phyloP scores from a whole-genome alignment of 164 flowering plant genomes.

The Vitis amurensis region DNA sequence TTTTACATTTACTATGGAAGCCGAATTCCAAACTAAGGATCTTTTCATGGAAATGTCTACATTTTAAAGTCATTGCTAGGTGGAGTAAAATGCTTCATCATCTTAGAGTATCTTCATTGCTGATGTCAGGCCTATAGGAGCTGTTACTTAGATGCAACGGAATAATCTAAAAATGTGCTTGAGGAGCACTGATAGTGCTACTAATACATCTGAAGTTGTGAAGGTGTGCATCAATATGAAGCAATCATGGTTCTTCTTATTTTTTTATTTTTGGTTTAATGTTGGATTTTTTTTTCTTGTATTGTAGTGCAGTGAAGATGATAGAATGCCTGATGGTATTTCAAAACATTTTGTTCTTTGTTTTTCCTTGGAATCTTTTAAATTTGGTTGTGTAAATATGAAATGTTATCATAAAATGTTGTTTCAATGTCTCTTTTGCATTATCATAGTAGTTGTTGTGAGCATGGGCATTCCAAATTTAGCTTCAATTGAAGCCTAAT shows the following conservation, averaged over 20 bases:
- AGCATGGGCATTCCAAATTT: too few species aligned
- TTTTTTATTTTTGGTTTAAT: background rate
- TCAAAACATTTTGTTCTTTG: too few species aligned
- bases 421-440: too few species aligned
- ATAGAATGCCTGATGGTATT: too few species aligned
- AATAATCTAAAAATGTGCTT: constrained; percentile 84
- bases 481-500: too few species aligned
- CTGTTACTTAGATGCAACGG: constrained; percentile 79
- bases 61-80: background rate
- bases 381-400: too few species aligned
- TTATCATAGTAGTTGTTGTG: too few species aligned
- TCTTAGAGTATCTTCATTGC: background rate
- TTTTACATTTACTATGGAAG: too few species aligned
- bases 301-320: too few species aligned
- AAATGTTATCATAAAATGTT: too few species aligned
- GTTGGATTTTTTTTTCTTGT: background rate
- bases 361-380: too few species aligned
- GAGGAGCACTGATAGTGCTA: constrained; percentile 64
- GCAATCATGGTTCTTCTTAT: background rate
- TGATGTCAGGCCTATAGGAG: constrained; percentile 92
- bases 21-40: background rate
- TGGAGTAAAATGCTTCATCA: background rate
- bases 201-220: constrained; percentile 91
- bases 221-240: constrained; percentile 48
- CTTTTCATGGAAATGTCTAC: too few species aligned